Base-by-base conservation (phyloP, 306 rosid species). In the Arachis hypogaea region DNA sequence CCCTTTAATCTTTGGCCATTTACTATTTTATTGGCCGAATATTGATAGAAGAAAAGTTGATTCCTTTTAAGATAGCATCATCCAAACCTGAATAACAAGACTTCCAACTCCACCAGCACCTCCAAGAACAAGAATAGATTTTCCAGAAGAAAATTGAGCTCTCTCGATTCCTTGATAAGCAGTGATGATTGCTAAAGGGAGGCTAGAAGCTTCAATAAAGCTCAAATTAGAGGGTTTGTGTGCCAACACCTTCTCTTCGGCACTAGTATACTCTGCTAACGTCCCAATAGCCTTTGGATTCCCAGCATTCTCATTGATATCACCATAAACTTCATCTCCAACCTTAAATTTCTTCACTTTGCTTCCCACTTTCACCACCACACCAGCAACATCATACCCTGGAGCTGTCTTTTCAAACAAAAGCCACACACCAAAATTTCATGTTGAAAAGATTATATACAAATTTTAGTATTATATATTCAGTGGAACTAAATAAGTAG, bases 31-130 rank as follows among this genome's bases (percentile, higher is more conserved):
- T 33, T 33, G 38, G 38, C 38, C 28, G 28, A 33, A 33, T 33
- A 4, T 33, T 33, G 4, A 4, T 33, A 2, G 4, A 33, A 33
- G 38, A 33, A 33, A 33, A 33, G 38, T 33, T 33, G 38, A 33
- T 33, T 33, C 38, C 28, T 22, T 22, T 22, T 22, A 22, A 43
- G 46, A 43, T 43, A 12, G 40, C 4, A 33, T 33, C 4, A 2
- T 33, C 4, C 6, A 69, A 55, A 70, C 75, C 75, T 70, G 65
- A 70, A 70, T 70, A 28, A 11, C 43, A 56, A 42, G 29, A 22
- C 85, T 61, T 73, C 96, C 96, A 40, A 87, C 88, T 58, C 92
- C 96, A 5, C 92, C 92, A 16, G 87, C 88, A 40, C 92, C 95
- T 9, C 92, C 90, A 2, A 89, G 76, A 77, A 89, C 87, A 68